Percentiles rank a stretch among this genome's conserved stretches.
Conservation (phyloP, 2,329 filamentous ascomycete genomes). For the Ophiostoma triangulosporum region DNA sequence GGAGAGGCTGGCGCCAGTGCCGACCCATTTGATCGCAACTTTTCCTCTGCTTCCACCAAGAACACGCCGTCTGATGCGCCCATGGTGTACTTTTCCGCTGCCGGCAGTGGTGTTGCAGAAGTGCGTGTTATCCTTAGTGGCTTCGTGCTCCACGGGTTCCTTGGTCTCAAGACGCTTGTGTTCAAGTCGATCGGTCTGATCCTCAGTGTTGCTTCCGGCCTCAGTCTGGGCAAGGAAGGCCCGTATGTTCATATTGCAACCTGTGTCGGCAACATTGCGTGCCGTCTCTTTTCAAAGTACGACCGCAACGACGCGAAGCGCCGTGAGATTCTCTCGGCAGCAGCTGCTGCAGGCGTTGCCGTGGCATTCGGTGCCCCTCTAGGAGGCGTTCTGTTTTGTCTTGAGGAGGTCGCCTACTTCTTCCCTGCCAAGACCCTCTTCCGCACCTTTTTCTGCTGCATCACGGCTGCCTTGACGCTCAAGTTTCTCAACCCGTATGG, state of each 20-base stretch:
- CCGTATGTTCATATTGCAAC: constrained; percentile 97
- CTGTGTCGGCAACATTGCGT: constrained; percentile 89
- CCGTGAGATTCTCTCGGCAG: constrained; percentile 84
- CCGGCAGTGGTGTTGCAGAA: constrained; percentile 91
- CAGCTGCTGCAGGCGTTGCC: constrained; percentile 80
- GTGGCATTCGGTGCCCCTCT: constrained; percentile 85
- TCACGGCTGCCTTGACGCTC: constrained; percentile 76
- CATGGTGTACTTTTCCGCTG: constrained; percentile 91
- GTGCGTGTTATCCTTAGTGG: constrained; percentile 96
- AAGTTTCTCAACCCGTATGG: constrained; percentile 96
- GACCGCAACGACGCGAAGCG: constrained; percentile 88
- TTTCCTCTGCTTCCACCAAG: background rate
- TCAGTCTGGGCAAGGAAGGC: constrained; percentile 87
- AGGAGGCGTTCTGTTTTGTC: constrained; percentile 78
- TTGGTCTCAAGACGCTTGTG: constrained; percentile 74
- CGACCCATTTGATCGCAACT: background rate
- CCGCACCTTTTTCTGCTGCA: constrained; percentile 96
- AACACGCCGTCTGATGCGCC: constrained; percentile 26
- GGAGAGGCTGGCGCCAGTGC: background rate
- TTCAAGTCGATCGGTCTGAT: constrained; percentile 76
- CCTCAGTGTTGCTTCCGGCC: constrained; percentile 78
- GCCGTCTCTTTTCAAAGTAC: constrained; percentile 88
- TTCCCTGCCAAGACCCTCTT: constrained; percentile 97
- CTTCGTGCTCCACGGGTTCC: constrained; percentile 90
- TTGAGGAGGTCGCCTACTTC: constrained; percentile 95